Evolutionary conservation across 805 yeast genomes (phyloP), one percentile per base, ranked within the genome.

Genomic region (Starmerella apis): DNA sequence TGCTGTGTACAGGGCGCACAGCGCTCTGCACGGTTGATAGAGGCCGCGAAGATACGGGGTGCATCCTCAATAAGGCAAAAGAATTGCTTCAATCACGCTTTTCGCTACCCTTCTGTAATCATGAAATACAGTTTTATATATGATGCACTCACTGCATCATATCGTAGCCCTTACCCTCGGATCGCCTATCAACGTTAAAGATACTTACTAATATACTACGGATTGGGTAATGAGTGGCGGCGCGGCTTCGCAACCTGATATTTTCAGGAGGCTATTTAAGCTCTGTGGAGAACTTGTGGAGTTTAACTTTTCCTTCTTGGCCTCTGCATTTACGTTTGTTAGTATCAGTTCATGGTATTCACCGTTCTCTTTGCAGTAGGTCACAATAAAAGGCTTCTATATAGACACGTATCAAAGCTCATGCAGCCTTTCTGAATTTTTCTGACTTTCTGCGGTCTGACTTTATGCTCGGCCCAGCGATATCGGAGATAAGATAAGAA

Each of bases 1-100:
- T 41, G 44, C 44, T 41, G 23, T 27, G 44, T 23, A 41, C 44
- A 18, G 44, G 44, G 23, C 44, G 44, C 44, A 27, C 33, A 16
- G 44, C 44, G 14, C 44, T 41, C n/a, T 41, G 33, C 24, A 41
- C 44, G 4, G 44, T 32, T 3, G 32, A 18, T 13, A 41, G 22
- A 4, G 44, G 23, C 10, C 27, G 25, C 11, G 44, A 41, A 4
- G 32, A 4, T 5, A 41, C 44, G 4, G 44, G 44, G 3, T 16
- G 10, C 44, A 41, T 41, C 6, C 5, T 36, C 22, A 33, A 13
- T 31, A n/a, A n/a, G n/a, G n/a, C n/a, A n/a, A n/a, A n/a, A n/a
- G n/a, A n/a, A n/a, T n/a, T n/a, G n/a, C n/a, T n/a, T n/a, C n/a
- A n/a, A n/a, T n/a, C n/a, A n/a, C n/a, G n/a, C n/a, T n/a, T n/a